Base-by-base conservation (phyloP, 768 basidiomycete species). In the Tephrocybe sp. region DNA sequence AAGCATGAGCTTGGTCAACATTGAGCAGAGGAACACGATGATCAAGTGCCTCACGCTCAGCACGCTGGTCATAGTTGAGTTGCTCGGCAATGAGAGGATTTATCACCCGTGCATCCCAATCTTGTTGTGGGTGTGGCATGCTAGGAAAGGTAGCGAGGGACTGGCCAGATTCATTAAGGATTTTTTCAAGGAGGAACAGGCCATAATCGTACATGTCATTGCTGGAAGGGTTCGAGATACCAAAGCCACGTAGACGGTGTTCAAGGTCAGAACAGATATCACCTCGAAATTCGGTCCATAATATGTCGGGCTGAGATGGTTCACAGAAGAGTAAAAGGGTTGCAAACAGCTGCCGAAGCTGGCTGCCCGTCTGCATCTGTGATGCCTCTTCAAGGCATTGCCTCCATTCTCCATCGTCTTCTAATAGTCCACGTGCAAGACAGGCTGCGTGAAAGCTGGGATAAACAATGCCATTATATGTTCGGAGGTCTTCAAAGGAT, bases 331-430 rank as follows among this genome's bases (percentile, higher is more conserved):
- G 9, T 1, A 80, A 62, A 11, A 80, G 68, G 12, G 64, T 69
- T 0, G 62, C 65, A 63, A 81, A 81, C 0, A 79, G 64, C 4
- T 54, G 40, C 0, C 68, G 58, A 0, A 79, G 58, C 5, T 60
- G 60, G 8, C 6, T 8, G 1, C 76, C 76, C 18, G 66, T 72
- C 24, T 66, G 61, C 57, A 79, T 74, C 0, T 44, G 25, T 13
- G 60, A 49, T 31, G 73, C 76, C 12, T 82, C 76, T 15, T 58
- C 6, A 0, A 82, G 49, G 55, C 77, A 79, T 5, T 52, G 51
- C 0, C 58, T 15, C 72, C 74, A 80, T 55, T 82, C 77, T n/a
- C 56, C 56, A 57, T 82, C 72, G 68, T 78, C 70, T 18, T 76
- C 66, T 4, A 81, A 60, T 0, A 81, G 66, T 1, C 74, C 76